Conservation (phyloP, 352 stramenopile species). For the Phytophthora macrochlamydospora region DNA sequence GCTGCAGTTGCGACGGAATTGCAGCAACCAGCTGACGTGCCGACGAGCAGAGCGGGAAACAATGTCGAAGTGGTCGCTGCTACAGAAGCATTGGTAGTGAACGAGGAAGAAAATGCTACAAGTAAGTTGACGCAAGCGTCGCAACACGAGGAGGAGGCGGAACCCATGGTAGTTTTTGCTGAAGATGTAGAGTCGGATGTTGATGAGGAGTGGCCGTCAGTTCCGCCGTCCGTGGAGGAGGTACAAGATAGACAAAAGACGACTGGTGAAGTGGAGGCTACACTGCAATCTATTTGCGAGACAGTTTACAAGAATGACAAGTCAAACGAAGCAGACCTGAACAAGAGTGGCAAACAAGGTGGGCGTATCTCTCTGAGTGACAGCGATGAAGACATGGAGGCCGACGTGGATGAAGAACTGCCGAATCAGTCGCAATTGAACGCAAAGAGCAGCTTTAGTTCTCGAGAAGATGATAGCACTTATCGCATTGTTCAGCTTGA, state of each 20-base stretch:
- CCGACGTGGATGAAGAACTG: slow-evolving; percentile 49
- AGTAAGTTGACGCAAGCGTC: background rate
- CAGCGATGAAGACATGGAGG: slow-evolving; percentile 32
- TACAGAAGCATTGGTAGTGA: too few species aligned
- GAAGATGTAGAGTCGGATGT: slow-evolving; percentile 59
- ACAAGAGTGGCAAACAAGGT: background rate
- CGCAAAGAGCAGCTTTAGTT: background rate
- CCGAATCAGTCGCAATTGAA: slow-evolving; percentile 12
- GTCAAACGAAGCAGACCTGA: slow-evolving; percentile 1
- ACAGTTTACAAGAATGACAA: slow-evolving; percentile 5
- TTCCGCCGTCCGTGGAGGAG: background rate
- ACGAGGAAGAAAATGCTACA: too few species aligned
- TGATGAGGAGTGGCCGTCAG: slow-evolving; percentile 60
- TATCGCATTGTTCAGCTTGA: slow-evolving; percentile 27
- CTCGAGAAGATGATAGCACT: background rate
- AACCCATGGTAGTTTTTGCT: slow-evolving; percentile 12
- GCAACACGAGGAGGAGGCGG: background rate
- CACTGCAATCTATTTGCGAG: slow-evolving; percentile 18
- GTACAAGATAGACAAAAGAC: slow-evolving; percentile 1
- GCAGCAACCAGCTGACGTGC: too few species aligned
- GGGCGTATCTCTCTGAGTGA: slow-evolving; percentile 1
- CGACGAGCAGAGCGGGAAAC: too few species aligned
- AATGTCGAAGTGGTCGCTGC: too few species aligned
- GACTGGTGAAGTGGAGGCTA: slow-evolving; percentile 8
- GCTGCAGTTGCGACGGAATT: too few species aligned